phyloP scores from a whole-genome alignment of 78 protist genomes.

The Dictyostelium capitatum region DNA sequence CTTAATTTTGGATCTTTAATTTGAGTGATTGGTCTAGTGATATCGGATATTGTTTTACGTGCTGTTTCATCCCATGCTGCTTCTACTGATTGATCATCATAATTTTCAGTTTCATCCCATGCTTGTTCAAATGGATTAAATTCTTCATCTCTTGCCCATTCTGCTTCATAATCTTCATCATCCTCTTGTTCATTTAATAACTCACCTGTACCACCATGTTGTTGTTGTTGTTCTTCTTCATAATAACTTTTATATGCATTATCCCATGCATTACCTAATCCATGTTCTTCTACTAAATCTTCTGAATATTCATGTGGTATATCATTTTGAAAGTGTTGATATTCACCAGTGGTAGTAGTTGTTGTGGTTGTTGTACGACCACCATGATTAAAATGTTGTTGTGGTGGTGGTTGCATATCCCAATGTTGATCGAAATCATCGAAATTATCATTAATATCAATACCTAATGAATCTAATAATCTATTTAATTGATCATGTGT shows the following conservation, averaged over 20 bases:
- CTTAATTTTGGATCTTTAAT: constrained; percentile 80
- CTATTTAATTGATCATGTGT: constrained; percentile 45
- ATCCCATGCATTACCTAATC: neutral
- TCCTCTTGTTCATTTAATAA: neutral
- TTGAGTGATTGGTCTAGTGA: constrained; percentile 62
- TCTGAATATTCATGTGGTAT: constrained; percentile 9
- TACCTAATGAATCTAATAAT: constrained; percentile 45
- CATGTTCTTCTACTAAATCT: neutral
- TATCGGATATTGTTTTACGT: constrained; percentile 33
- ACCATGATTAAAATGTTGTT: neutral
- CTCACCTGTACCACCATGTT: neutral
- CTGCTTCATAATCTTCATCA: constrained; percentile 29
- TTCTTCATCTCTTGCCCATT: neutral
- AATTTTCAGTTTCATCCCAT: constrained; percentile 14
- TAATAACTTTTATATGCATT: neutral
- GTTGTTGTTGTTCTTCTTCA: neutral
- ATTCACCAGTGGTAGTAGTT: neutral
- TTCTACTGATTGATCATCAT: constrained; percentile 32
- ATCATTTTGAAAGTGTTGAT: neutral
- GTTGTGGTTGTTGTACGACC: neutral
- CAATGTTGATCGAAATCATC: constrained; percentile 50
- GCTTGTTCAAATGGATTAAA: constrained; percentile 57
- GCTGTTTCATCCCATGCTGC: constrained; percentile 76
- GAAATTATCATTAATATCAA: constrained; percentile 16
- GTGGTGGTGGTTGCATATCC: constrained; percentile 22